Conservation (phyloP, 2,329 filamentous ascomycete genomes). For the Basipetospora sp. region DNA sequence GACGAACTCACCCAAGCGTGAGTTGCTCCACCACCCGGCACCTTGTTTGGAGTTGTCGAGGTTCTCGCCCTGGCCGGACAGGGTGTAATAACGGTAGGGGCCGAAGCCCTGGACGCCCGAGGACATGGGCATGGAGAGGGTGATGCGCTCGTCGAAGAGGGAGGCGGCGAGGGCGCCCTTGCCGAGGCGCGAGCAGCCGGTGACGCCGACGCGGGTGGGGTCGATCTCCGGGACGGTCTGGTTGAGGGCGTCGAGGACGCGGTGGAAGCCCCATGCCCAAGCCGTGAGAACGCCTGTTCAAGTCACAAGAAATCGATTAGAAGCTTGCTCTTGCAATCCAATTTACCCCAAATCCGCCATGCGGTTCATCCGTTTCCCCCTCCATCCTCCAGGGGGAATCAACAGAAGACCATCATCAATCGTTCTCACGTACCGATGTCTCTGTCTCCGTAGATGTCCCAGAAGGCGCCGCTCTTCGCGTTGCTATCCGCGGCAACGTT, state of each 20-base stretch:
- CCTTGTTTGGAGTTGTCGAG: conserved; percentile 34
- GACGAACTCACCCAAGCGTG: conserved; percentile 36
- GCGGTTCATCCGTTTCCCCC: too few relatives aligned
- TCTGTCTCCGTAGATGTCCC: conserved; percentile 31
- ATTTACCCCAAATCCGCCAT: too few relatives aligned
- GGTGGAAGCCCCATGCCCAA: conserved; percentile 41
- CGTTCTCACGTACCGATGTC: conserved; percentile 25
- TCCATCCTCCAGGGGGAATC: too few relatives aligned
- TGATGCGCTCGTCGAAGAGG: conserved; percentile 35
- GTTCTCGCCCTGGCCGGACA: conserved; percentile 28
- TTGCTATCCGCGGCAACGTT: conserved; percentile 34
- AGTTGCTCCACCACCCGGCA: conserved; percentile 43
- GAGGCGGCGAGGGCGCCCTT: conserved; percentile 39
- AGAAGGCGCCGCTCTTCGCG: conserved; percentile 33
- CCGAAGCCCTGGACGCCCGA: conserved; percentile 40
- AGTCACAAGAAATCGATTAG: too few relatives aligned
- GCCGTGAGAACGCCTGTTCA: conserved; percentile 32
- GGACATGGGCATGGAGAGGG: conserved; percentile 40
- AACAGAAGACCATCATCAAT: too few relatives aligned
- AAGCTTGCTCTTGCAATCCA: too few relatives aligned
- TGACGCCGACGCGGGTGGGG: conserved; percentile 28
- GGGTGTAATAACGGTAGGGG: conserved; percentile 23
- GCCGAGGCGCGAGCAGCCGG: conserved; percentile 39
- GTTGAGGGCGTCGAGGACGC: conserved; percentile 37
- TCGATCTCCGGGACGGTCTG: conserved; percentile 31